Conservation (phyloP, 106 monocot species). For the Phalaenopsis equestris region DNA sequence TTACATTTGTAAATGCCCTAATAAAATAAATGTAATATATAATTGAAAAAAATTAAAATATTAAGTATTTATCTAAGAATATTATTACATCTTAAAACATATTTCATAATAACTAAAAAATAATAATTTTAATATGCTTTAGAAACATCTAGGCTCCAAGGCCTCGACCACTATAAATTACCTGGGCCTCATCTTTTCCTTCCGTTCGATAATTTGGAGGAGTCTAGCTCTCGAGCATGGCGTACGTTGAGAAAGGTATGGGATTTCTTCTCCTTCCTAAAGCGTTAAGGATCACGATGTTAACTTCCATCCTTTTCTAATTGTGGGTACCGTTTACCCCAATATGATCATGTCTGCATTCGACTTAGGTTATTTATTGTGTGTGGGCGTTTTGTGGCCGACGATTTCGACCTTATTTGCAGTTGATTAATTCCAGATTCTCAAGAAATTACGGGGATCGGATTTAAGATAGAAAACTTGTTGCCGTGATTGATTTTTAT, state of each 20-base stretch:
- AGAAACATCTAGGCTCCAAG: too few species aligned
- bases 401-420: not conserved
- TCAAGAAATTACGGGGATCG: not conserved
- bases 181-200: too few species aligned
- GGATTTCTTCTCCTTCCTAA: not conserved
- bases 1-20: too few species aligned
- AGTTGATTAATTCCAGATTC: not conserved
- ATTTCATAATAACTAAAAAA: too few species aligned
- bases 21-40: too few species aligned
- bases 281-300: not conserved
- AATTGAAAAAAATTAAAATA: too few species aligned
- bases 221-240: not conserved
- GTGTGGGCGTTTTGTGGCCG: not conserved
- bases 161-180: too few species aligned
- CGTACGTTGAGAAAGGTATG: conserved; percentile 5
- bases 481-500: not conserved
- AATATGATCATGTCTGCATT: not conserved
- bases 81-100: too few species aligned
- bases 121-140: too few species aligned
- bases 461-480: not conserved
- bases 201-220: not conserved
- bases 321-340: not conserved
- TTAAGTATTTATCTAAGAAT: too few species aligned
- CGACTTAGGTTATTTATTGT: not conserved
- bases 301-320: not conserved